A percentile compares a stretch with the other conserved stretches of the same genome.
These are phyloP conservation scores for Gigaspora rosea DNA, from an alignment of 192 early-diverging fungal genomes.

Conservation along the genomic window DNA sequence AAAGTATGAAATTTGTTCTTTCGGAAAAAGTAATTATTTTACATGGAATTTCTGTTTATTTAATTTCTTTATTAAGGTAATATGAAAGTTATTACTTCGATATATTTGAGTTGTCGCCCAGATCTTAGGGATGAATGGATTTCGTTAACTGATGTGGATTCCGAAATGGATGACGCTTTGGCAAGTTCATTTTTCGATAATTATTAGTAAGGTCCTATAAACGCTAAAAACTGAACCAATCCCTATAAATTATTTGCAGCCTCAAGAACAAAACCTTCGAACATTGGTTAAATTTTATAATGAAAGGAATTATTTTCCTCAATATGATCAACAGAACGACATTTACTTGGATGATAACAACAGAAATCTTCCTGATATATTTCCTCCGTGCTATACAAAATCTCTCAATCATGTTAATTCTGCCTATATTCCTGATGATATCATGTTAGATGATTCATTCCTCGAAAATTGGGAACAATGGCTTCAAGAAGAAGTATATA, in stretches of 20 bases:
- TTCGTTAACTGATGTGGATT: slow-evolving; percentile 63
- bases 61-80: slow-evolving; percentile 46
- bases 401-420: slow-evolving; percentile 18
- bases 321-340: slow-evolving; percentile 37
- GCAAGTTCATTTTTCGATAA: slow-evolving; percentile 37
- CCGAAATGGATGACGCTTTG: slow-evolving; percentile 71
- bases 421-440: slow-evolving; percentile 42
- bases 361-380: slow-evolving; percentile 11
- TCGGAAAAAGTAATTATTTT: background rate
- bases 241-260: slow-evolving; percentile 34
- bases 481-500: slow-evolving; percentile 59
- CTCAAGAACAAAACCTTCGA: slow-evolving; percentile 69
- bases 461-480: slow-evolving; percentile 68
- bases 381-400: slow-evolving; percentile 29
- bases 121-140: slow-evolving; percentile 73
- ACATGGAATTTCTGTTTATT: no score
- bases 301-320: slow-evolving; percentile 45
- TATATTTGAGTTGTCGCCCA: slow-evolving; percentile 66
- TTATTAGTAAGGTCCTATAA: background rate
- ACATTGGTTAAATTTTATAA: slow-evolving; percentile 64
- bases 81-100: slow-evolving; percentile 79
- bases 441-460: slow-evolving; percentile 62
- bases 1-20: slow-evolving; percentile 43
- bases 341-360: slow-evolving; percentile 23
- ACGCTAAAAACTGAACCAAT: background rate